A percentile compares a stretch with the other conserved stretches of the same genome.
Evolutionary conservation across 2,329 filamentous ascomycete genomes (phyloP).

Genomic region (Diaporthe nobilis): DNA sequence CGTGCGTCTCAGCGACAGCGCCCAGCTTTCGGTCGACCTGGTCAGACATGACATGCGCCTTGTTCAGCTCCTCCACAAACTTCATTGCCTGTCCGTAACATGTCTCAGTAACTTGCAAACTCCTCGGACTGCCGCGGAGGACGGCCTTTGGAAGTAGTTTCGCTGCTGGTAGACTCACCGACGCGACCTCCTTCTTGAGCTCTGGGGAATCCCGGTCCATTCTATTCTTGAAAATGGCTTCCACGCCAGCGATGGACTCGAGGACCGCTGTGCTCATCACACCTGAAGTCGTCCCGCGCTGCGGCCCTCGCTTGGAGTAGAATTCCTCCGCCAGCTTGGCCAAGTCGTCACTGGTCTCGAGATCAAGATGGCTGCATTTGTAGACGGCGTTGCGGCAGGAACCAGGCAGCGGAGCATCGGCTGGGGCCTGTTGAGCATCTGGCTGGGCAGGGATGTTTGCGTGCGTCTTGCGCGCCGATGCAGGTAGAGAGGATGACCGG

Average conservation of each 20-base stretch:
- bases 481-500: not conserved
- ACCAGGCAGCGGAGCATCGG: too few species aligned
- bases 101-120: not conserved
- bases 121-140: not conserved
- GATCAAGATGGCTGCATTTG: not conserved
- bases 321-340: not conserved
- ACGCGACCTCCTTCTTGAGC: not conserved
- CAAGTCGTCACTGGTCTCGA: not conserved
- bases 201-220: not conserved
- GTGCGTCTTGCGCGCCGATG: not conserved
- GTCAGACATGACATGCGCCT: not conserved
- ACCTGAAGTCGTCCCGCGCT: not conserved
- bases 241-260: slow-evolving; percentile 12
- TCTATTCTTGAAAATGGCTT: not conserved
- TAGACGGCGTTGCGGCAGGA: not conserved
- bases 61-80: not conserved
- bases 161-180: not conserved
- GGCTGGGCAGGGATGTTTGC: too few species aligned
- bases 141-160: not conserved
- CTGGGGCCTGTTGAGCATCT: not conserved
- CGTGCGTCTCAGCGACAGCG: not conserved
- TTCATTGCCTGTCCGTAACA: not conserved
- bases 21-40: not conserved
- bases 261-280: not conserved
- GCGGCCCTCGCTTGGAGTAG: not conserved